Evolutionary conservation across 1,284 basidiomycete species (phyloP), one percentile per base, ranked within the genome.

Genomic region (Ustilago loliicola): DNA sequence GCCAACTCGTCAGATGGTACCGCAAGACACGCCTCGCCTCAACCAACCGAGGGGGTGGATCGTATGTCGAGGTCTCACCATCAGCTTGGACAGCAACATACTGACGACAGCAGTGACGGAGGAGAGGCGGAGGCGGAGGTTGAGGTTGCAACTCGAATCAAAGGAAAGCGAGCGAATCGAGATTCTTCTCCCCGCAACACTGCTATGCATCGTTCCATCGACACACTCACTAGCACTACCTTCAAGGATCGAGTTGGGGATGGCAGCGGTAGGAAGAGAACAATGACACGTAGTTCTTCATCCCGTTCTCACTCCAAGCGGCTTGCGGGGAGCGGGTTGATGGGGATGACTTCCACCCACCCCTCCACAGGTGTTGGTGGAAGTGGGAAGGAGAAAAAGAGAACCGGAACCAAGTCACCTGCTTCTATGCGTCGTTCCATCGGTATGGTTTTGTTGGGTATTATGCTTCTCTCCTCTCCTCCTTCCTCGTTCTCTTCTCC

Each of bases 401-500:
- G 68, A 6, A 58, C 32, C 19, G 65, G 73, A 2, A 66, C 74
- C 21, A 77, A 72, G 21, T 68, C 65, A 2, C 74, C 74, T 1
- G 61, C 69, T 1, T 72, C 74, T 2, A 62, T 74, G 51, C 67
- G 76, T 6, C n/a, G 72, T 13, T 64, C 58, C 29, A 66, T 79
- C 36, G 69, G 72, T 13, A 75, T 79, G 72, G 69, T 67, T 9
- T 57, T 79, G 0, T 50, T 79, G 7, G 77, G 77, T 15, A 54
- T 76, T 48, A 61, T 76, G 60, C 59, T 79, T 45, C 19, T 78
- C 50, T 56, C 59, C 19, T 61, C 68, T 4, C 40, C 71, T 0
- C 72, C 72, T 29, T 9, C 51, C 0, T 42, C 60, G 17, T 13
- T 50, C 1, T 53, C 54, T 27, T 42, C 54, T 9, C 36, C 57